These are phyloP conservation scores for Opeltia flavorubescens DNA, from an alignment of 495 filamentous ascomycete genomes.

Conservation along the genomic window DNA sequence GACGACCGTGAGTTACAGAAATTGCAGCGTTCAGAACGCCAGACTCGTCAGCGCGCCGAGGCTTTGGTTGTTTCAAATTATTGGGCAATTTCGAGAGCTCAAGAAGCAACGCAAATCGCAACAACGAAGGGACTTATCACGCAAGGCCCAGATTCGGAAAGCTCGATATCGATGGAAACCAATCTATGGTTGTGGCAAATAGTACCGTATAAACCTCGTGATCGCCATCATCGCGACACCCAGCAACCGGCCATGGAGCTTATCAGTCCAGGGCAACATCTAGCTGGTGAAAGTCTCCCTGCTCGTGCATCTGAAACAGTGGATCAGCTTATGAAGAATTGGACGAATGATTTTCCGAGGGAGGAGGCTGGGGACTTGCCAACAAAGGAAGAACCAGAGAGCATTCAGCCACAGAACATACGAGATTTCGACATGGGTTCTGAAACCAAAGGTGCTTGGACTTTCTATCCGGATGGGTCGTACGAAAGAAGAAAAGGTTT, in stretches of 20 bases:
- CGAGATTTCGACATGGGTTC: too few species aligned
- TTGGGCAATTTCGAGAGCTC: neutral
- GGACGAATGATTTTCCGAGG: neutral
- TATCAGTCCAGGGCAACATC: neutral
- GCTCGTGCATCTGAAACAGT: neutral
- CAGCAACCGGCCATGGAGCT: neutral
- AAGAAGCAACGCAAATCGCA: neutral
- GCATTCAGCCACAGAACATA: too few species aligned
- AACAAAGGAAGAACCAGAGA: too few species aligned
- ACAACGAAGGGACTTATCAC: neutral
- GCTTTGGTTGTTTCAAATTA: neutral
- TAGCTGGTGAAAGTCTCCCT: neutral
- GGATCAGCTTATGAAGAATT: neutral
- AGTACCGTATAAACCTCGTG: neutral
- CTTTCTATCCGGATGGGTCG: too few species aligned
- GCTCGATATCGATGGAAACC: neutral
- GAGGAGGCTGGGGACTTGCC: too few species aligned
- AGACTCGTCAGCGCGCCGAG: neutral
- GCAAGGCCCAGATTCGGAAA: neutral
- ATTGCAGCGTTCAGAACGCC: neutral
- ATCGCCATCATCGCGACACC: neutral
- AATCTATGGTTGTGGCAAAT: neutral
- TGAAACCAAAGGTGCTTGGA: too few species aligned
- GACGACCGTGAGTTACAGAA: neutral
- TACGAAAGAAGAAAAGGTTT: too few species aligned